Evolutionary conservation across 257 asterid genomes (phyloP).

Genomic region (Ilex asprella): DNA sequence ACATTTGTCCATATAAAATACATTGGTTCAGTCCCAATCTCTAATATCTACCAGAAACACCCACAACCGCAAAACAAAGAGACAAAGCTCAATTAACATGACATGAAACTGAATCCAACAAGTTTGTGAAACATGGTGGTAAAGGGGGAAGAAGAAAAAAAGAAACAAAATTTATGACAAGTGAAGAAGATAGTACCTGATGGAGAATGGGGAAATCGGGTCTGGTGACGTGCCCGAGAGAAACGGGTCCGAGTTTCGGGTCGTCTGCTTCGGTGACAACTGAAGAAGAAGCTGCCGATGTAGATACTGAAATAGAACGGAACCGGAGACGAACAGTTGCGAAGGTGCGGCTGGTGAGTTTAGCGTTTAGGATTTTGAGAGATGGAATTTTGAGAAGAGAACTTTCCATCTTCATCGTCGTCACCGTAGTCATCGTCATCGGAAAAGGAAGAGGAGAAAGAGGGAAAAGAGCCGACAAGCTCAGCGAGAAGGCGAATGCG

Average conservation of each 20-base stretch:
- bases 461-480: neutral
- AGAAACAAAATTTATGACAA: neutral
- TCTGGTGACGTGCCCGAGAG: conserved; percentile 67
- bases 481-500: neutral
- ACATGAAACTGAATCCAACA: neutral
- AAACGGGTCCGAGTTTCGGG: conserved; percentile 48
- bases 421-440: neutral
- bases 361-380: conserved; percentile 31
- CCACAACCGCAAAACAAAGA: neutral
- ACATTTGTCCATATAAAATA: no score
- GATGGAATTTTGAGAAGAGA: conserved; percentile 49
- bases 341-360: conserved; percentile 20
- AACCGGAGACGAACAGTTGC: conserved; percentile 9
- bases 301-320: conserved; percentile 29
- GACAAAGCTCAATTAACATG: neutral
- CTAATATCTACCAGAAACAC: no score
- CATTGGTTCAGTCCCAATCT: no score
- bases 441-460: neutral
- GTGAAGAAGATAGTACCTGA: conserved; percentile 39
- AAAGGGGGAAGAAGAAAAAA: neutral
- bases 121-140: no score
- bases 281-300: conserved; percentile 38
- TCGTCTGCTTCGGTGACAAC: conserved; percentile 18
- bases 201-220: conserved; percentile 89
- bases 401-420: conserved; percentile 53